phyloP scores from a whole-genome alignment of 441 rosid genomes.

The Lepidium campestre region DNA sequence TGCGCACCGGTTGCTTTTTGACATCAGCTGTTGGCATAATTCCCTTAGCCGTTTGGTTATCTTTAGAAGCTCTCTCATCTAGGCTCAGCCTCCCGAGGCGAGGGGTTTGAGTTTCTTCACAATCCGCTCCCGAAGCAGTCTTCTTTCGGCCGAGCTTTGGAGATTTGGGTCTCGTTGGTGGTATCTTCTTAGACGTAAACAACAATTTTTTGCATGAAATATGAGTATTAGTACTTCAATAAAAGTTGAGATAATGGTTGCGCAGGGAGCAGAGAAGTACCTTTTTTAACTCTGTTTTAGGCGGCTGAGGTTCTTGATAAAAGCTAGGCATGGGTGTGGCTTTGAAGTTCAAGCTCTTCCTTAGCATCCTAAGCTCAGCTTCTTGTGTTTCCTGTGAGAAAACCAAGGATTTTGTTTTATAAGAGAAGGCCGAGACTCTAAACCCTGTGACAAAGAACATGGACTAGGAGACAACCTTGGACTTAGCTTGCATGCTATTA shows the following conservation, averaged over 20 bases:
- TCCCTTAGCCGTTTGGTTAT: slow-evolving; percentile 38
- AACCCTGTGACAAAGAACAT: not conserved
- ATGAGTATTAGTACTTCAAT: not conserved
- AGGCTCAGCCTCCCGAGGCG: slow-evolving; percentile 54
- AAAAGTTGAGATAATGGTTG: not conserved
- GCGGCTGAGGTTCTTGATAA: slow-evolving; percentile 94
- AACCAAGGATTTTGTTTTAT: slow-evolving; percentile 2
- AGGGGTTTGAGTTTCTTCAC: slow-evolving; percentile 43
- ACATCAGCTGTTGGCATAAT: slow-evolving; percentile 33
- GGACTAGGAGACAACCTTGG: slow-evolving; percentile 54
- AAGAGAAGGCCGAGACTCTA: not conserved
- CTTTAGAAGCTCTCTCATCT: slow-evolving; percentile 49
- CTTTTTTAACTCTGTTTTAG: slow-evolving; percentile 88
- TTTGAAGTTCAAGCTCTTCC: slow-evolving; percentile 90
- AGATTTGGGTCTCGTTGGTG: slow-evolving; percentile 94
- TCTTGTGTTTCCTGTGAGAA: slow-evolving; percentile 80
- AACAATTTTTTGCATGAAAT: slow-evolving; percentile 14
- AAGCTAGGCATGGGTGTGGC: slow-evolving; percentile 98
- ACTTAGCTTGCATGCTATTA: slow-evolving; percentile 73
- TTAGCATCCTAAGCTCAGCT: slow-evolving; percentile 84
- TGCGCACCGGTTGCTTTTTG: slow-evolving; percentile 63
- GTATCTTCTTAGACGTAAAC: slow-evolving; percentile 54
- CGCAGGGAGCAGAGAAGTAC: slow-evolving; percentile 27
- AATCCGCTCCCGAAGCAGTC: slow-evolving; percentile 37
- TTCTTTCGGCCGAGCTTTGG: slow-evolving; percentile 93